Percentiles rank a stretch among this genome's conserved stretches.
Evolutionary conservation across 1,284 basidiomycete genomes (phyloP).

Genomic region (Leccinum proliferum): DNA sequence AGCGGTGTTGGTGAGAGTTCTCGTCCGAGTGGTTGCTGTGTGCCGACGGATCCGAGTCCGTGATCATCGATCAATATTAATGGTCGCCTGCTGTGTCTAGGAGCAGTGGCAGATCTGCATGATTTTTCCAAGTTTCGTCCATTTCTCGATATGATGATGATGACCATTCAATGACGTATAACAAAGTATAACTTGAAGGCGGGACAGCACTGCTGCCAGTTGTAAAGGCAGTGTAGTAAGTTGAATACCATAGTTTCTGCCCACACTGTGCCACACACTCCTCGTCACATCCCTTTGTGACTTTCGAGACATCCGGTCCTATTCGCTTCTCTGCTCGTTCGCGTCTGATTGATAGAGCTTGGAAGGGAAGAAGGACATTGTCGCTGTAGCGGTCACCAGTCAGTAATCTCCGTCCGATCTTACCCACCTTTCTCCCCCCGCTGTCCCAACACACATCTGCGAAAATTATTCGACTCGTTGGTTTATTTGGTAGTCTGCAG

Average conservation of each 20-base stretch:
- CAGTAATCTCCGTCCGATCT: not conserved
- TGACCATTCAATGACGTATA: not conserved
- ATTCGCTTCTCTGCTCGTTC: not conserved
- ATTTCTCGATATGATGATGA: not conserved
- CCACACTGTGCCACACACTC: not conserved
- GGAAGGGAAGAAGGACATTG: slow-evolving; percentile 65
- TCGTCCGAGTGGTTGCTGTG: not conserved
- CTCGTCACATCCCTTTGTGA: not conserved
- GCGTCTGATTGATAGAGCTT: slow-evolving; percentile 45
- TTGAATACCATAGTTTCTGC: not conserved
- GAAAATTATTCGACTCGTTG: not conserved
- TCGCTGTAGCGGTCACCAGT: slow-evolving; percentile 28
- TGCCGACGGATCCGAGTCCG: too few relatives aligned
- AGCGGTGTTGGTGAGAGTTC: slow-evolving; percentile 16
- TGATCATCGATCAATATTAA: too few relatives aligned
- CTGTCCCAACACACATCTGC: not conserved
- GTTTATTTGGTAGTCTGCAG: too few relatives aligned
- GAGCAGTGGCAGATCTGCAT: not conserved
- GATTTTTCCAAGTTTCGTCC: not conserved
- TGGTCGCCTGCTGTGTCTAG: not conserved
- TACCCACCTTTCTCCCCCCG: not conserved
- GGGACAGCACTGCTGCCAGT: slow-evolving; percentile 68
- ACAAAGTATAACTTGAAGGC: slow-evolving; percentile 39
- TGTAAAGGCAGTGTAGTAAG: slow-evolving; percentile 72
- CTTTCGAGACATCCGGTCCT: not conserved